Base-by-base conservation (phyloP, 1,139 yeast species). In the Scheffersomyces lignicola region DNA sequence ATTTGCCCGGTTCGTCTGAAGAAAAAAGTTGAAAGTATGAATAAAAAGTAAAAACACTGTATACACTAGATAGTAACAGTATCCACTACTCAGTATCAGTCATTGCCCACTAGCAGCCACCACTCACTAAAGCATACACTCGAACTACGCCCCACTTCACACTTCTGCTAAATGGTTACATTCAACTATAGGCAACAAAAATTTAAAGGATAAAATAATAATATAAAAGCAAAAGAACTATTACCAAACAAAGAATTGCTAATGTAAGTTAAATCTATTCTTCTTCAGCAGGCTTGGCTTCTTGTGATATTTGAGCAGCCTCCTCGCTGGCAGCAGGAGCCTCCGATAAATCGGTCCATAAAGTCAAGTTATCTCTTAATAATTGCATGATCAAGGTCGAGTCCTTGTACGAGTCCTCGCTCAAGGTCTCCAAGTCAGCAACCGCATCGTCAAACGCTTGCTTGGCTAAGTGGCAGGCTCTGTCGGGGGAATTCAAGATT, bases 401-500 rank as follows among this genome's bases (percentile, higher is more conserved):
- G 69, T 92, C 98, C 73, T 90, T 90, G 80, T 90, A 90, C 49
- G 96, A 87, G 72, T 92, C 97, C 74, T 92, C 97, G 34, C 96
- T 86, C 60, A 92, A 78, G 49, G 97, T 87, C 73, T 92, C 97
- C 64, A 92, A 81, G 73, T 92, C 98, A 51, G 97, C 96, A 64
- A 92, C 95, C 46, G 98, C 98, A 62, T 92, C 98, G 64, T 92
- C 97, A 55, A 92, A 92, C 35, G 98, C 97, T 75, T 90, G 96
- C 69, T 92, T 92, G 54, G 98, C 98, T 68, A 92, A 78, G 63
- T 89, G 96, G 65, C 98, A 92, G 51, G 98, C 98, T 65, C 95
- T 88, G 67, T 89, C 97, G 54, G 97, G 97, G 42, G 97, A 88
- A 69, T 89, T 89, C 69, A 90, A 84, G 60, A 92, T 92, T 76